phyloP scores from a whole-genome alignment of 2,329 filamentous ascomycete species.

The Calonectria hawksworthii region DNA sequence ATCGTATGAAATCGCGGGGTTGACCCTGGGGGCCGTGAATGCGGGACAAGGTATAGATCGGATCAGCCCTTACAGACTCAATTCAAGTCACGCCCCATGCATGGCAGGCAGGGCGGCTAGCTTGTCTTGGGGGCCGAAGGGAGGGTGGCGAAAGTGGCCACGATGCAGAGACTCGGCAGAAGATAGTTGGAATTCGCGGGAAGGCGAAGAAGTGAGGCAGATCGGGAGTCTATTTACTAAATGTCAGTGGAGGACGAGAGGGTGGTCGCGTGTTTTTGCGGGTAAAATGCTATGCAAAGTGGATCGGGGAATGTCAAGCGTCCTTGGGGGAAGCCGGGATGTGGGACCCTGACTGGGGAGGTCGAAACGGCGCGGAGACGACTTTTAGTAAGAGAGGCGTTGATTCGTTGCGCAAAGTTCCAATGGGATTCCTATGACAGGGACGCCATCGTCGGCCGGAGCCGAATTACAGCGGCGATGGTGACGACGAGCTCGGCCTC shows the following conservation, averaged over 20 bases:
- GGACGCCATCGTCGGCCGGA: slow-evolving; percentile 23
- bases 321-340: slow-evolving; percentile 43
- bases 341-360: slow-evolving; percentile 44
- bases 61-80: slow-evolving; percentile 40
- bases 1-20: slow-evolving; percentile 40
- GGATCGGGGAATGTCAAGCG: slow-evolving; percentile 43
- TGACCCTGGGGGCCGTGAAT: slow-evolving; percentile 34
- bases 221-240: slow-evolving; percentile 38
- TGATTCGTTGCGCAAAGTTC: slow-evolving; percentile 31
- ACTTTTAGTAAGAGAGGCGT: slow-evolving; percentile 32
- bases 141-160: slow-evolving; percentile 7
- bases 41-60: slow-evolving; percentile 39
- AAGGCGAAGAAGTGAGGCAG: slow-evolving; percentile 30
- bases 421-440: neutral
- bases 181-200: slow-evolving; percentile 5
- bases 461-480: slow-evolving; percentile 27
- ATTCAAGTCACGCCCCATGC: slow-evolving; percentile 35
- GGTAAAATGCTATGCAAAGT: slow-evolving; percentile 43
- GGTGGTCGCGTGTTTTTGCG: slow-evolving; percentile 47
- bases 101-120: slow-evolving; percentile 37
- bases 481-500: slow-evolving; percentile 22
- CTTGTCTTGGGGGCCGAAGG: slow-evolving; percentile 22
- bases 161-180: neutral
- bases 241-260: slow-evolving; percentile 40
- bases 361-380: slow-evolving; percentile 36